A percentile compares a stretch with the other conserved stretches of the same genome.
phyloP scores from a whole-genome alignment of 1,139 yeast genomes.

The Spathaspora jeffriesii region DNA sequence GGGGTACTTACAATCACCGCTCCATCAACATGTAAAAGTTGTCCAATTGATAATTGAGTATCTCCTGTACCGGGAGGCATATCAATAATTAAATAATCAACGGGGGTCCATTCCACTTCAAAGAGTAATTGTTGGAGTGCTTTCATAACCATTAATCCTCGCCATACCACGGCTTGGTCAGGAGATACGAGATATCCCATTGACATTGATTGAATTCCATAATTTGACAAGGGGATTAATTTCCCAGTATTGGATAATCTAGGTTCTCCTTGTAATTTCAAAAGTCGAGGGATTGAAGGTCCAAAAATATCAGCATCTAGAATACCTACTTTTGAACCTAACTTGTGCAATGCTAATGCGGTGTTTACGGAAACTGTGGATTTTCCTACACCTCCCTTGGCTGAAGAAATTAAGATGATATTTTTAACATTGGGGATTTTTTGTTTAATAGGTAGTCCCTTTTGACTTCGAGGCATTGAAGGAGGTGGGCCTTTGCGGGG shows the following conservation, averaged over 20 bases:
- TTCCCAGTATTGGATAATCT: slow-evolving; percentile 54
- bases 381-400: slow-evolving; percentile 76
- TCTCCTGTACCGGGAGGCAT: slow-evolving; percentile 97
- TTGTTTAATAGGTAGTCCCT: slow-evolving; percentile 57
- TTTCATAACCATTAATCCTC: slow-evolving; percentile 87
- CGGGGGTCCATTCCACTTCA: slow-evolving; percentile 74
- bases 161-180: slow-evolving; percentile 76
- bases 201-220: slow-evolving; percentile 84
- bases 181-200: slow-evolving; percentile 84
- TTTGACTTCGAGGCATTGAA: slow-evolving; percentile 33
- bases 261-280: slow-evolving; percentile 69
- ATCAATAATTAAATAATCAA: slow-evolving; percentile 74
- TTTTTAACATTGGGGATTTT: slow-evolving; percentile 60
- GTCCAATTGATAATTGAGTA: slow-evolving; percentile 80
- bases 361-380: slow-evolving; percentile 64
- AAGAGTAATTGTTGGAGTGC: slow-evolving; percentile 80
- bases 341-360: slow-evolving; percentile 59
- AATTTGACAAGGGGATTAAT: slow-evolving; percentile 70
- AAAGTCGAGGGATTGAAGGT: slow-evolving; percentile 74
- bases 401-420: slow-evolving; percentile 72
- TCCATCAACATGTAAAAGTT: slow-evolving; percentile 74
- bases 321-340: slow-evolving; percentile 65
- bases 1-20: slow-evolving; percentile 86
- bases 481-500: slow-evolving; percentile 40
- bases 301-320: slow-evolving; percentile 86